Evolutionary conservation across 208 protist species (phyloP), one percentile per base, ranked within the genome.

Genomic region (Trypanosoma platydactyli): DNA sequence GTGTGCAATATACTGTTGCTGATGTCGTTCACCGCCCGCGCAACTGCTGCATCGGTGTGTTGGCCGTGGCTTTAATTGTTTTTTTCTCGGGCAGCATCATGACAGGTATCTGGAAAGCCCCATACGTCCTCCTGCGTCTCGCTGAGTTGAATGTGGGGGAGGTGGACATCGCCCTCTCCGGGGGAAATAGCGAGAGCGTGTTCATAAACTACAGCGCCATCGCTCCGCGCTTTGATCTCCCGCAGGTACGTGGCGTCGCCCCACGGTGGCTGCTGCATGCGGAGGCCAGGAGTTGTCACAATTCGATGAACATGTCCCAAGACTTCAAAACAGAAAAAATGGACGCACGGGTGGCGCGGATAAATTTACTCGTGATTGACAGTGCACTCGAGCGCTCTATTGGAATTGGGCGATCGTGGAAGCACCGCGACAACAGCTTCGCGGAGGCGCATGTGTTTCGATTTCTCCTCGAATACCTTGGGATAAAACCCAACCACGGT

Each of bases 381-480:
- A 81, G 84, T 12, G 74, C 71, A 35, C 65, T 71, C 4, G 89
- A 96, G 68, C 50, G 79, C 20, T 11, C 64, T 20, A 68, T 94
- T 0, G 87, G 86, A 15, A 69, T 98, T n/a, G 94, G 96, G 7
- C 64, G 94, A n/a, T 72, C 62, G 5, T 98, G 94, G 94, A 33
- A 44, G 13, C 87, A 92, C 58, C 80, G 90, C 12, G 68, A 75
- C 12, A 78, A 95, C 0, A 88, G 86, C 24, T 89, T 87, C 45
- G 82, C 78, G 33, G 92, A 98, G 70, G 73, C 80, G 6, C 81
- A 97, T 52, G 82, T 97, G 9, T 84, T 77, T 59, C 69, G 82
- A 33, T 76, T 84, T 1, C 71, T 93, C 3, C 57, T 95, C 5
- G 53, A 88, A 24, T 81, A 84, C 65, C 73, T 97, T 9, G 77